Conservation (phyloP, 371 early-diverging fungal species). For the Lichtheimia corymbifera region DNA sequence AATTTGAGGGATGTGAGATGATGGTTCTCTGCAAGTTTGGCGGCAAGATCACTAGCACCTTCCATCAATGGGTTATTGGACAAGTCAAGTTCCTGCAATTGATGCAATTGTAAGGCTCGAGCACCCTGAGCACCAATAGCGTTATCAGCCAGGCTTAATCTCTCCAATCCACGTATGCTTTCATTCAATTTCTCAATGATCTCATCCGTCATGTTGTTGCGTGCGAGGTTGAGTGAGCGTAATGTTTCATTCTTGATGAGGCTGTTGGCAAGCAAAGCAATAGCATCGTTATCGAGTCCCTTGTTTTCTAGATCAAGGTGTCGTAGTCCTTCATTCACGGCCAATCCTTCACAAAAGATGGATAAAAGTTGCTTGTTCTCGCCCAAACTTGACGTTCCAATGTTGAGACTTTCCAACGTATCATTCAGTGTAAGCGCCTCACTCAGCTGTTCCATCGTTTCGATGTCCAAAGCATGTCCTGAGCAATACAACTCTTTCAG, state of each 20-base stretch:
- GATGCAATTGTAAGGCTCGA: conserved; percentile 23
- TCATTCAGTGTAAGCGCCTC: conserved; percentile 50
- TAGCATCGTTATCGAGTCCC: conserved; percentile 28
- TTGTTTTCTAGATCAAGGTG: conserved; percentile 65
- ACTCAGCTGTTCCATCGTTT: conserved; percentile 40
- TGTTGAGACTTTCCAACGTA: conserved; percentile 47
- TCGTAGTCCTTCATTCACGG: conserved; percentile 48
- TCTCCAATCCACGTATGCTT: conserved; percentile 14
- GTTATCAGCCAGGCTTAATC: conserved; percentile 50
- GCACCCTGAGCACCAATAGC: conserved; percentile 40
- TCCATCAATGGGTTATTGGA: conserved; percentile 57
- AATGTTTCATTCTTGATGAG: conserved; percentile 32
- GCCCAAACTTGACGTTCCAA: conserved; percentile 51
- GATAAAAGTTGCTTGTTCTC: conserved; percentile 27
- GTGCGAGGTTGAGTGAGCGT: conserved; percentile 43
- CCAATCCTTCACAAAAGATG: conserved; percentile 51
- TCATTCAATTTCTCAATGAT: conserved; percentile 18
- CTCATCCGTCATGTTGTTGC: conserved; percentile 51
- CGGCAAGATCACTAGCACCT: conserved; percentile 41
- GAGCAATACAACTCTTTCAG: conserved; percentile 59
- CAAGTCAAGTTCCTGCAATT: conserved; percentile 49
- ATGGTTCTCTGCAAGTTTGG: conserved; percentile 36
- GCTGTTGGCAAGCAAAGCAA: background rate
- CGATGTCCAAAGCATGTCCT: conserved; percentile 50
- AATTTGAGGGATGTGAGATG: conserved; percentile 41